Conservation (phyloP, 257 asterid genomes). For the Vinca minor region DNA sequence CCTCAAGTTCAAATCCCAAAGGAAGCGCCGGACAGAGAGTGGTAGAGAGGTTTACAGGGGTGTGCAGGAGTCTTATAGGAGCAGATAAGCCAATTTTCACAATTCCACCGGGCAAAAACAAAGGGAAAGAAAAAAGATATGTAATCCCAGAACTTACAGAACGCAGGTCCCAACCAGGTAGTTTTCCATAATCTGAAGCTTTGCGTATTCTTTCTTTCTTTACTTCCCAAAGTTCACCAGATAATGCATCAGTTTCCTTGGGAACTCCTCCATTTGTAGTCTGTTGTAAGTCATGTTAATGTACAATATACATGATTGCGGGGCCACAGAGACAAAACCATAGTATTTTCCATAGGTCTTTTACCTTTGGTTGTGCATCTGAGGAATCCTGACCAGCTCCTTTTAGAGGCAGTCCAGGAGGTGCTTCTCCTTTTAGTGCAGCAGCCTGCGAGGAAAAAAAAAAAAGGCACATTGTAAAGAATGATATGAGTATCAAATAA, state of each 20-base stretch:
- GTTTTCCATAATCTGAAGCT: constrained; percentile 71
- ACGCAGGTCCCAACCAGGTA: constrained; percentile 96
- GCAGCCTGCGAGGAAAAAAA: constrained; percentile 76
- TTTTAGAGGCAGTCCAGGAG: constrained; percentile 95
- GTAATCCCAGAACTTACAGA: constrained; percentile 61
- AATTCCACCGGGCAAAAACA: no score
- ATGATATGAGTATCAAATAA: background rate
- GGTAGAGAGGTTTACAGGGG: no score
- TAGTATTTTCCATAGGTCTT: constrained; percentile 16
- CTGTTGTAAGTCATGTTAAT: constrained; percentile 35
- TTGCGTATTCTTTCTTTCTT: constrained; percentile 93
- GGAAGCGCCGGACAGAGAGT: no score
- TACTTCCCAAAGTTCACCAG: constrained; percentile 97
- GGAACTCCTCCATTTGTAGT: constrained; percentile 70
- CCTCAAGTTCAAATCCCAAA: no score
- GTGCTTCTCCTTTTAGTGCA: constrained; percentile 99
- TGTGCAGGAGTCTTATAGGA: no score
- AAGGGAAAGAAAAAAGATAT: background rate
- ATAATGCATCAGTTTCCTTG: constrained; percentile 76
- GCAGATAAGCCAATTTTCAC: no score
- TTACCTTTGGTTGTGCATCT: constrained; percentile 78
- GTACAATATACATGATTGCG: constrained; percentile 16
- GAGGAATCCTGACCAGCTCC: constrained; percentile 99
- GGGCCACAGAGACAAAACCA: constrained; percentile 10
- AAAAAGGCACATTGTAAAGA: constrained; percentile 7